Evolutionary conservation across 768 basidiomycete genomes (phyloP), one percentile per base, ranked within the genome.

Genomic region (Lactifluus pinguis): DNA sequence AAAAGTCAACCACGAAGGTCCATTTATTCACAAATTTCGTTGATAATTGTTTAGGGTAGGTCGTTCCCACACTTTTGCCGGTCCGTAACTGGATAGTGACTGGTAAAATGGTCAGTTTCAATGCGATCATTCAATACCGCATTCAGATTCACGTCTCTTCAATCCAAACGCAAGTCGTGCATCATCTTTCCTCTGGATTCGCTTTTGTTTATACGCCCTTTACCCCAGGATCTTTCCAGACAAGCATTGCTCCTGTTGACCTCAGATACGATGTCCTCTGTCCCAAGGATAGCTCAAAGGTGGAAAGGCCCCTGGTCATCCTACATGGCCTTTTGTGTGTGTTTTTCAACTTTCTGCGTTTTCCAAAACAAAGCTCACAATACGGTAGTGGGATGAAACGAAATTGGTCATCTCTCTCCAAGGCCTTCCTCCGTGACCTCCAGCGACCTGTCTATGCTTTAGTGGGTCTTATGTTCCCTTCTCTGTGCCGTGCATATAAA

Each of bases 321-420:
- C 73, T 85, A 13, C 85, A 86, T 67, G 85, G 85, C 3, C 73
- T 86, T 57, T 82, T 86, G 84, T 85, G 61, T 68, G 82, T 66
- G 67, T 32, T 47, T 15, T 19, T 13, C 44, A 19, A 38, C 34
- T 8, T 9, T 14, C 34, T 48, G 29, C 7, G 41, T 30, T 41
- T 45, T 15, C 32, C 13, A 10, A 32, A 17, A 3, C 15, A 51
- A 6, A 36, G 13, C 45, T 47, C 45, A 57, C 39, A 30, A 8
- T 30, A 3, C 30, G 11, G 15, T 30, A 93, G 90, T 66, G 92
- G 92, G 0, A 91, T 86, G 42, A 93, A 94, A 69, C 82, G 92
- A 60, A 95, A 95, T 70, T 97, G 92, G 91, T 75, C 80, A 6
- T 89, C 89, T 0, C 76, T 95, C 5, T 81, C 88, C 6, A 91